Conservation (phyloP, 345 rosid genomes). For the Hypericum androsaemum region DNA sequence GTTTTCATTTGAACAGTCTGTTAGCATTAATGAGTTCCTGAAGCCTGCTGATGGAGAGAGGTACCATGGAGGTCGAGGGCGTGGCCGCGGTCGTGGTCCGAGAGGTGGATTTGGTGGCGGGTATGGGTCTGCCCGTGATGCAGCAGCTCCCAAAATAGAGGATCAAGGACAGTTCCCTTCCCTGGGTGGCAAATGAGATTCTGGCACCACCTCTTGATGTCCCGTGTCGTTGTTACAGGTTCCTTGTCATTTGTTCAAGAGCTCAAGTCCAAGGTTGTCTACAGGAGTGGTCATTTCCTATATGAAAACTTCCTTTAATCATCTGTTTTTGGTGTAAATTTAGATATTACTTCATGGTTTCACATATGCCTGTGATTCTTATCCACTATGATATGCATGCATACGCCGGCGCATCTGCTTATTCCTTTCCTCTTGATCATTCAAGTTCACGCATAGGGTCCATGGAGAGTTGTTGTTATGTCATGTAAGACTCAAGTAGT, state of each 20-base stretch:
- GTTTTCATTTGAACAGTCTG: slow-evolving; percentile 34
- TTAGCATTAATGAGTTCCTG: slow-evolving; percentile 87
- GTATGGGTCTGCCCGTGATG: slow-evolving; percentile 11
- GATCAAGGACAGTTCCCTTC: slow-evolving; percentile 89
- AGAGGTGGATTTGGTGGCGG: slow-evolving; percentile 48
- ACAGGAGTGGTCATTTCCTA: slow-evolving; percentile 21
- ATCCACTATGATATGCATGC: too few relatives aligned
- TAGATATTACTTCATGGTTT: slow-evolving; percentile 27
- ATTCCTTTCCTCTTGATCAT: too few relatives aligned
- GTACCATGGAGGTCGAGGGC: slow-evolving; percentile 47
- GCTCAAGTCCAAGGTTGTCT: slow-evolving; percentile 13
- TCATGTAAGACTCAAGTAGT: too few relatives aligned
- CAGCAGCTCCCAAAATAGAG: slow-evolving; percentile 56
- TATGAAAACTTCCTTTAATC: slow-evolving; percentile 19
- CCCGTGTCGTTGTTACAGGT: slow-evolving; percentile 9
- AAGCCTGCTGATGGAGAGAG: slow-evolving; percentile 90
- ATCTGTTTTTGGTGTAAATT: slow-evolving; percentile 34
- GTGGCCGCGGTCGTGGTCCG: slow-evolving; percentile 61
- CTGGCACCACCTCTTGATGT: neutral
- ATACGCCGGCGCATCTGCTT: too few relatives aligned
- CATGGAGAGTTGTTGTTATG: too few relatives aligned
- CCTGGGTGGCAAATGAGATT: slow-evolving; percentile 72
- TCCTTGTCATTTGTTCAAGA: slow-evolving; percentile 12
- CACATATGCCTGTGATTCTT: too few relatives aligned
- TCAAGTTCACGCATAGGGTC: too few relatives aligned